These are phyloP conservation scores for Lavandula angustifolia DNA, from an alignment of 257 asterid genomes.

Conservation along the genomic window DNA sequence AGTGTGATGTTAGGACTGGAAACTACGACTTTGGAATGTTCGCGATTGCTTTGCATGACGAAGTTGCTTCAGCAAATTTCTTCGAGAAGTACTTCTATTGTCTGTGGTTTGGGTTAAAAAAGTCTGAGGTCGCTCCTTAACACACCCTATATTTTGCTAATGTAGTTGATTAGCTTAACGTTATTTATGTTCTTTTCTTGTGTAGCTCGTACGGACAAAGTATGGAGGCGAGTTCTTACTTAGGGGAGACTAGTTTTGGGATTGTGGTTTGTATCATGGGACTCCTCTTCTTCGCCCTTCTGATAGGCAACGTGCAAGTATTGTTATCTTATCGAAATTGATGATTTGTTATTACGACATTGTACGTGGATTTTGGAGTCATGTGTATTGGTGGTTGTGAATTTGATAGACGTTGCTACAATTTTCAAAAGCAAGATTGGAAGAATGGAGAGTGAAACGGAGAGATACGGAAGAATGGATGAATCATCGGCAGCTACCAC, in stretches of 20 bases:
- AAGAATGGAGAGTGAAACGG: conserved; percentile 83
- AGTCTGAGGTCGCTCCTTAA: conserved; percentile 51
- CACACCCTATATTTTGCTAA: no score
- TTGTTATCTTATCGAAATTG: no score
- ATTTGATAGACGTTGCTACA: conserved; percentile 67
- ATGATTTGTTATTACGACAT: no score
- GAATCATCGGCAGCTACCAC: conserved; percentile 88
- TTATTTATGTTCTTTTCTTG: conserved; percentile 6
- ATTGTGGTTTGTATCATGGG: conserved; percentile 76
- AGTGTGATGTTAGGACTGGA: conserved; percentile 43
- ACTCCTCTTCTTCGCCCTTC: conserved; percentile 72
- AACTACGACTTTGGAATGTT: conserved; percentile 67
- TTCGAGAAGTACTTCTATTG: conserved; percentile 69
- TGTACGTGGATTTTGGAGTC: no score
- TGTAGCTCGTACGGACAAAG: conserved; percentile 81
- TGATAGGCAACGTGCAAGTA: conserved; percentile 93
- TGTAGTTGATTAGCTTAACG: no score
- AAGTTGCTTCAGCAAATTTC: conserved; percentile 54
- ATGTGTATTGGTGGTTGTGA: conserved; percentile 10
- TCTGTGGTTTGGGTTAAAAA: conserved; percentile 84
- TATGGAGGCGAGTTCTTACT: conserved; percentile 53
- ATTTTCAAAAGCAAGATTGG: conserved; percentile 82
- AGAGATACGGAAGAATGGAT: conserved; percentile 96
- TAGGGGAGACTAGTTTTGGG: conserved; percentile 60
- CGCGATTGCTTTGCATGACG: conserved; percentile 54